These are phyloP conservation scores for Boletellus ananiceps DNA, from an alignment of 768 basidiomycete genomes.

Conservation along the genomic window DNA sequence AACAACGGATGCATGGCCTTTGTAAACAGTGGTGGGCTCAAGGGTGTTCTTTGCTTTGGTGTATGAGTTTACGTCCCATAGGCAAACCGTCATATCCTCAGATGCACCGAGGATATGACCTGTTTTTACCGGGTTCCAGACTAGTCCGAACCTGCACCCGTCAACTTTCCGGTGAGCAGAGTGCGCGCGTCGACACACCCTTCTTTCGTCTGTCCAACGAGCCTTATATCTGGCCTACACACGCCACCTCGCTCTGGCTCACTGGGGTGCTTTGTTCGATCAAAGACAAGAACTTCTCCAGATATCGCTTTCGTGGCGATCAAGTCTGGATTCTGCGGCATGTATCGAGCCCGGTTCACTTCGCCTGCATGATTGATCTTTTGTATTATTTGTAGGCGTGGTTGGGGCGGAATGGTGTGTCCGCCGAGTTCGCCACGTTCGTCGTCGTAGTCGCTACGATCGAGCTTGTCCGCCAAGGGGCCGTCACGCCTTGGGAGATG, in stretches of 20 bases:
- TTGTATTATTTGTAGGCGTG: slow-evolving; percentile 87
- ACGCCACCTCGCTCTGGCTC: slow-evolving; percentile 82
- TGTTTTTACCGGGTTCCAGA: slow-evolving; percentile 82
- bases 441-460: slow-evolving; percentile 80
- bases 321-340: slow-evolving; percentile 97
- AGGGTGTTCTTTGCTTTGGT: slow-evolving; percentile 70
- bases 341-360: slow-evolving; percentile 95
- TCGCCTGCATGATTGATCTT: slow-evolving; percentile 94
- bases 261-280: slow-evolving; percentile 93
- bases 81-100: slow-evolving; percentile 93
- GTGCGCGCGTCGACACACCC: slow-evolving; percentile 53
- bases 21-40: slow-evolving; percentile 81
- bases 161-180: slow-evolving; percentile 3
- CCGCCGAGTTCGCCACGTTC: slow-evolving; percentile 94
- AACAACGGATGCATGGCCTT: slow-evolving; percentile 87
- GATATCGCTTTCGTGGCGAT: slow-evolving; percentile 92
- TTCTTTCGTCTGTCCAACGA: slow-evolving; percentile 89
- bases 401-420: slow-evolving; percentile 77
- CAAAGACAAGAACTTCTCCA: slow-evolving; percentile 93
- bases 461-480: slow-evolving; percentile 69
- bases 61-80: slow-evolving; percentile 95
- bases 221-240: slow-evolving; percentile 85
- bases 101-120: slow-evolving; percentile 90
- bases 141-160: slow-evolving; percentile 78
- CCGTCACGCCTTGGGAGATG: slow-evolving; percentile 84